Evolutionary conservation across 2,329 filamentous ascomycete genomes (phyloP), one percentile per base, ranked within the genome.

Genomic region (Laburnicola sp.): DNA sequence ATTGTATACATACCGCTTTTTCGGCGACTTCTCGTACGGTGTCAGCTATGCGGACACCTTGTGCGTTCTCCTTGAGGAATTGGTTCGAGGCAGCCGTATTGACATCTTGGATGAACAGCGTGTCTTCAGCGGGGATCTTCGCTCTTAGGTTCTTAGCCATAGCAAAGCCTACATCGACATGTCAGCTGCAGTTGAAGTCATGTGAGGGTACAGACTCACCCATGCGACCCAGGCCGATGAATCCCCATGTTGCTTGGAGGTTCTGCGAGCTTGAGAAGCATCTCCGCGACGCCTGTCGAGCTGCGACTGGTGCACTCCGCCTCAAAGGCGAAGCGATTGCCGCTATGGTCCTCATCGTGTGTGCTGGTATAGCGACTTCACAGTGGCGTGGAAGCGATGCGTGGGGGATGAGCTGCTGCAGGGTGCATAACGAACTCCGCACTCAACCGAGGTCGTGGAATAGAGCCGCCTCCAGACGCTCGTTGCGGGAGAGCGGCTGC

Each of bases 141-240:
- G 82, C 78, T 60, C 86, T 80, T 4, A 90, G 76, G 62, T 89
- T 90, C 69, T 79, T 82, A 31, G 87, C 87, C 87, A 90, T 90
- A 41, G 85, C 82, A 59, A 85, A 89, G 41, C 87, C 86, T 87
- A 54, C 23, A 16, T 16, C 16, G 16, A 9, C 1, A 41, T 7
- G 41, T 66, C 48, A 70, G 55, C 22, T 36, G 23, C 22, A n/a
- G 46, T 31, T 32, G 10, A 49, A 41, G 53, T 66, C 56, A 68
- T 58, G 55, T 64, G 55, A 64, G 56, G 8, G 35, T 26, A 3
- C 1, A 28, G 40, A 70, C 75, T 57, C 58, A 79, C 77, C 77
- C 77, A 80, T 80, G 45, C 74, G 71, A 16, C 77, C 77, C 32
- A 80, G 62, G n/a, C 77, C 77, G 54, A 80, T 75, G 64, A 80